These are phyloP conservation scores for Helotiales sp. DNA, from an alignment of 2,329 filamentous ascomycete species.

Conservation along the genomic window DNA sequence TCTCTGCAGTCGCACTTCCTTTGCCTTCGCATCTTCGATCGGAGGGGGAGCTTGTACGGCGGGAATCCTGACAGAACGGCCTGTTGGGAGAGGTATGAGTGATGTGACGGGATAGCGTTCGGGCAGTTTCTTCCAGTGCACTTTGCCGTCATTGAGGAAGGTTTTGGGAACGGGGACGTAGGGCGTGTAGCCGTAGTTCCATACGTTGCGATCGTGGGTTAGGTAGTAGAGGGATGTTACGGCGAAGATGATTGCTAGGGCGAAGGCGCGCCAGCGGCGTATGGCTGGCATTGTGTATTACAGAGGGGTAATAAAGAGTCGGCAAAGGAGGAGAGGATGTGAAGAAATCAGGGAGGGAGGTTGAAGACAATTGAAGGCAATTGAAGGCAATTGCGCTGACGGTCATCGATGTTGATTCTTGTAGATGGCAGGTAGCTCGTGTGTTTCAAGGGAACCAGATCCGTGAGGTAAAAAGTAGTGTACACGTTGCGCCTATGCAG, in stretches of 20 bases:
- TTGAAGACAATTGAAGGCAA: constrained; percentile 9
- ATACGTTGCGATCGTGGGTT: constrained; percentile 29
- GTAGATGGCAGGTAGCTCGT: neutral
- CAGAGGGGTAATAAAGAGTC: no score
- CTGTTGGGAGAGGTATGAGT: constrained; percentile 39
- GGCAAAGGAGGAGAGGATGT: neutral
- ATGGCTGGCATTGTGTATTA: constrained; percentile 30
- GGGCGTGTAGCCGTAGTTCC: constrained; percentile 30
- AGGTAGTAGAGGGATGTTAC: constrained; percentile 37
- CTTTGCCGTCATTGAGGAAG: constrained; percentile 56
- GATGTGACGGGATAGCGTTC: constrained; percentile 38
- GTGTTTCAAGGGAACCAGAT: neutral
- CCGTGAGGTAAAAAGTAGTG: neutral
- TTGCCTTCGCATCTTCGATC: constrained; percentile 32
- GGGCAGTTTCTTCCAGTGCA: constrained; percentile 47
- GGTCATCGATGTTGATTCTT: constrained; percentile 20
- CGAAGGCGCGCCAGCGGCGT: constrained; percentile 37
- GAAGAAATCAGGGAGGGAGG: neutral
- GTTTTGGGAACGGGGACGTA: constrained; percentile 27
- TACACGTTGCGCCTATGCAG: neutral
- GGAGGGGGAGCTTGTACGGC: constrained; percentile 35
- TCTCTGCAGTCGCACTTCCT: constrained; percentile 33
- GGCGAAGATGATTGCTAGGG: constrained; percentile 33
- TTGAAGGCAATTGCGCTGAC: constrained; percentile 12
- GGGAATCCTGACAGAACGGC: constrained; percentile 37